These are phyloP conservation scores for Cladophialophora psammophila DNA, from an alignment of 2,329 filamentous ascomycete species.

Conservation along the genomic window DNA sequence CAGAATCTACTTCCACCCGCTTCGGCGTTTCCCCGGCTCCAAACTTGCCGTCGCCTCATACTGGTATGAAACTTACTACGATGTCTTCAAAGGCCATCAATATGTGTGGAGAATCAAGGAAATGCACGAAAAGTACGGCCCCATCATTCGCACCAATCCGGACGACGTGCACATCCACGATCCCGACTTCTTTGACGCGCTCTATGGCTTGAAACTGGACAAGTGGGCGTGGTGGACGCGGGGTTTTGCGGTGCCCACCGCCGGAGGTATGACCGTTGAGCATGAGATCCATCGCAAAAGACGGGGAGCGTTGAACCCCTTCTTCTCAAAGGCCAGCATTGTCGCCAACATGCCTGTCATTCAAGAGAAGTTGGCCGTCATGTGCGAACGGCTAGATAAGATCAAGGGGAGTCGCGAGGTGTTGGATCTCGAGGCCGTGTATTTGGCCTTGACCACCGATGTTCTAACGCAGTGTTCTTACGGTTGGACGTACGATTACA, in stretches of 20 bases:
- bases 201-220: conserved; percentile 38
- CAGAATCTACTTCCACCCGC: conserved; percentile 42
- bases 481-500: conserved; percentile 43
- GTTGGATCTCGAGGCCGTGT: conserved; percentile 33
- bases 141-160: conserved; percentile 37
- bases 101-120: conserved; percentile 45
- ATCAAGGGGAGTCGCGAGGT: conserved; percentile 26
- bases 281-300: conserved; percentile 53
- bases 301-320: conserved; percentile 51
- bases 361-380: conserved; percentile 39
- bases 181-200: conserved; percentile 34
- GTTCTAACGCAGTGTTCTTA: conserved; percentile 50
- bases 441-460: conserved; percentile 45
- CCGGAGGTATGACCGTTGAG: conserved; percentile 44
- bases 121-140: conserved; percentile 49
- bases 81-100: conserved; percentile 41
- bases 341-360: conserved; percentile 49
- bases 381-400: conserved; percentile 32
- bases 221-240: conserved; percentile 35
- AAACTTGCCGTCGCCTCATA: conserved; percentile 45
- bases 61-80: conserved; percentile 47
- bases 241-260: conserved; percentile 29
- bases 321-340: conserved; percentile 54
- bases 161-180: conserved; percentile 39
- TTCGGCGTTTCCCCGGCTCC: conserved; percentile 45